Evolutionary conservation across 306 rosid genomes (phyloP).

Genomic region (Dryas drummondii): DNA sequence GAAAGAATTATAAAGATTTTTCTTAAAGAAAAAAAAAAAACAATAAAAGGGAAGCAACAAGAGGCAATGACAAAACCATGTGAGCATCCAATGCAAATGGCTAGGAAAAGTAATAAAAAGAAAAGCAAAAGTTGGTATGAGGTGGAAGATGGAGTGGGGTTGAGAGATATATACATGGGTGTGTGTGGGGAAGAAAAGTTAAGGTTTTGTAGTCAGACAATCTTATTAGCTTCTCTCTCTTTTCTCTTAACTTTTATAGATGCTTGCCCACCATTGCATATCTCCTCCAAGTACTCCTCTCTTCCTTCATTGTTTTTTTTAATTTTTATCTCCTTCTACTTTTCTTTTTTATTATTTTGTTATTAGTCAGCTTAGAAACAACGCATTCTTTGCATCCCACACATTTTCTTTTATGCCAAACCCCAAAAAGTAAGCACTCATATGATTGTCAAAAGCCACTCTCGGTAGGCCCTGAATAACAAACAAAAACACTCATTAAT

Average conservation of each 20-base stretch:
- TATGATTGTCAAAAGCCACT: conserved; percentile 56
- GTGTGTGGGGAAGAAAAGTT: conserved; percentile 46
- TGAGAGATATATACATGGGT: conserved; percentile 35
- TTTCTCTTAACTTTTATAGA: conserved; percentile 45
- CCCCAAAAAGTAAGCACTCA: conserved; percentile 60
- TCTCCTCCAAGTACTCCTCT: conserved; percentile 38
- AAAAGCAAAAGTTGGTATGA: conserved; percentile 41
- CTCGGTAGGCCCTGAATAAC: conserved; percentile 53
- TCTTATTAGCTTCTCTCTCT: conserved; percentile 33
- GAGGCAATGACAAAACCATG: conserved; percentile 26
- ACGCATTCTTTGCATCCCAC: conserved; percentile 67
- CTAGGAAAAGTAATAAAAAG: conserved; percentile 41
- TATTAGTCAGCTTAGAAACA: conserved; percentile 77
- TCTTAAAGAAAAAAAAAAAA: neutral
- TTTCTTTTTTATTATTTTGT: neutral
- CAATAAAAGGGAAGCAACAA: neutral
- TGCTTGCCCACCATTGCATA: conserved; percentile 60
- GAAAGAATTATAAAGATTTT: neutral
- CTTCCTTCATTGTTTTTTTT: neutral
- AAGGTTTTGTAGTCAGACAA: conserved; percentile 47
- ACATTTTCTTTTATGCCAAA: conserved; percentile 41
- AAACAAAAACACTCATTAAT: conserved; percentile 22
- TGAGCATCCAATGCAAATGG: conserved; percentile 61
- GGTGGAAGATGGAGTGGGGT: conserved; percentile 42
- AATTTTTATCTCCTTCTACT: neutral